Base-by-base conservation (phyloP, 2,329 filamentous ascomycete genomes). In the Epichloe festucae region DNA sequence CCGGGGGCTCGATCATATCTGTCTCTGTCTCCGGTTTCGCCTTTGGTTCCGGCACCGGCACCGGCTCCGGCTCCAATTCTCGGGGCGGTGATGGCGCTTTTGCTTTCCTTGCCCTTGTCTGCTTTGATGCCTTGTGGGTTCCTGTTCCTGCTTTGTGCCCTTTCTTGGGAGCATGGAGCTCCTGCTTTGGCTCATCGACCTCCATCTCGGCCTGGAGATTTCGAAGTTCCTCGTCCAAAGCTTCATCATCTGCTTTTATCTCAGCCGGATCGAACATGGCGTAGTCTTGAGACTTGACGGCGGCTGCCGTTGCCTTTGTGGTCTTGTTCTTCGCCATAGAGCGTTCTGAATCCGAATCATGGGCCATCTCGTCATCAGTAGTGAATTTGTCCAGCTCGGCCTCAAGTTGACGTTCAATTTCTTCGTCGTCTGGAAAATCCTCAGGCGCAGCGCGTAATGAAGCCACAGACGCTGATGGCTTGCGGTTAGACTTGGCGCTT, bases 351-450 rank as follows among this genome's bases (percentile, higher is more conserved):
- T 75, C 73, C 5, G 71, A 75, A 52, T 75, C 70, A 5, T 68
- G 66, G 4, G 66, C 67, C 7, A 73, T 64, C 36, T 73, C 78
- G 14, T 77, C 73, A 34, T 82, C 76, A 2, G 72, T 74, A 27
- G 77, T 60, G 1, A 73, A 76, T 34, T 73, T 70, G 43, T 83
- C 78, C 10, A 87, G 72, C 52, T 85, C 84, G 2, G 77, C 80
- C 59, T 85, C 77, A 1, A 87, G 69, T 47, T 79, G 79, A 21
- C 76, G 76, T 49, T 87, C 81, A 39, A 87, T 75, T 55, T 85
- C 82, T 1, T 81, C 77, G 54, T 87, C 81, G 51, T 79, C 73
- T 0, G 76, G 75, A 11, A 77, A 65, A 4, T 65, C 65, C 15
- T 67, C 67, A n/a, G 70, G 60, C 5, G 69, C 63, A 3, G 60